Conservation (phyloP, 2,329 filamentous ascomycete species). For the Zymoseptoria pseudotritici region DNA sequence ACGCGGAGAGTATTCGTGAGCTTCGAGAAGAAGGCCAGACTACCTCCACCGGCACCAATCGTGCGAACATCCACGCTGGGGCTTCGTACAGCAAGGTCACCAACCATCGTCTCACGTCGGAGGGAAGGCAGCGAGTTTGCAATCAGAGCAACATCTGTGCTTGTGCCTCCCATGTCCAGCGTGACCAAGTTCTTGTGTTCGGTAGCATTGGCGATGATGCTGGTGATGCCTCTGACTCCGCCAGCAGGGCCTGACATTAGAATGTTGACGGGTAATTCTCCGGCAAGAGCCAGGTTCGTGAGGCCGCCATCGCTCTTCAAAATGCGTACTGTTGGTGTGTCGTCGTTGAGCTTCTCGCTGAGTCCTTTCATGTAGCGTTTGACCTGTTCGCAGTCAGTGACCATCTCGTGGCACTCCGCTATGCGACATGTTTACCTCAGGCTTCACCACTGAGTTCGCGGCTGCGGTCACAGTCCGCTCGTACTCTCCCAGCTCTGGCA, state of each 20-base stretch:
- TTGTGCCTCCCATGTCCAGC: constrained; percentile 23
- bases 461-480: constrained; percentile 22
- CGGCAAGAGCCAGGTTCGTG: constrained; percentile 19
- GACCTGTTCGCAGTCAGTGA: constrained; percentile 3
- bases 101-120: constrained; percentile 22
- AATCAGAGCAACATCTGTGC: constrained; percentile 21
- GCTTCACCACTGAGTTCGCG: constrained; percentile 23
- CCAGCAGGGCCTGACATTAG: constrained; percentile 24
- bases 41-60: constrained; percentile 22
- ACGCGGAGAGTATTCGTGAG: constrained; percentile 22
- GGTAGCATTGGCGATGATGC: constrained; percentile 22
- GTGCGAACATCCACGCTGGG: constrained; percentile 21
- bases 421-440: constrained; percentile 6
- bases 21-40: constrained; percentile 20
- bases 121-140: constrained; percentile 19
- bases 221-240: constrained; percentile 21
- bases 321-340: constrained; percentile 19
- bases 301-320: constrained; percentile 23
- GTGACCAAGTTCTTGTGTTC: constrained; percentile 23
- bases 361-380: constrained; percentile 21
- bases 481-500: constrained; percentile 24
- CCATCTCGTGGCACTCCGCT: background rate
- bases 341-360: constrained; percentile 18
- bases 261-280: constrained; percentile 21
- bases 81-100: constrained; percentile 21